Evolutionary conservation across 2,329 filamentous ascomycete species (phyloP).

Genomic region (Fusarium piperis): DNA sequence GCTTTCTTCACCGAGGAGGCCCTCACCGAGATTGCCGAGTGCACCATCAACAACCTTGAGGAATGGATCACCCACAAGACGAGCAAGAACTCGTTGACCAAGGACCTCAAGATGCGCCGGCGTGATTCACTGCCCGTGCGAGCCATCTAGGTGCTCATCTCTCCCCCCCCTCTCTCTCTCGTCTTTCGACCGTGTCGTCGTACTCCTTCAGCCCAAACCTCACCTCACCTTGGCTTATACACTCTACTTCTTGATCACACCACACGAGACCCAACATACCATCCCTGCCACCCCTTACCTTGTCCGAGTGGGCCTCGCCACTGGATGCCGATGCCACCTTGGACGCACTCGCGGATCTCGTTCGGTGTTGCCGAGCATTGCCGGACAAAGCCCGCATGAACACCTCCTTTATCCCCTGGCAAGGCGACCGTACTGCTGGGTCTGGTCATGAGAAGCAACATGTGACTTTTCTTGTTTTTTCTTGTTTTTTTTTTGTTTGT

Average conservation of each 20-base stretch:
- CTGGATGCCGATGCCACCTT: slow-evolving; percentile 21
- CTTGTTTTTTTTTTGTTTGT: background rate
- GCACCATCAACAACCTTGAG: slow-evolving; percentile 66
- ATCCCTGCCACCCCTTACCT: slow-evolving; percentile 19
- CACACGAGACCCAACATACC: background rate
- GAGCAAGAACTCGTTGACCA: slow-evolving; percentile 49
- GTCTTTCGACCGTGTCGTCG: slow-evolving; percentile 12
- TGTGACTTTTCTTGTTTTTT: background rate
- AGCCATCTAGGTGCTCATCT: slow-evolving; percentile 38
- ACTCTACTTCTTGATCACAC: slow-evolving; percentile 1
- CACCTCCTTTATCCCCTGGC: slow-evolving; percentile 30
- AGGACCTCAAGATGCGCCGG: slow-evolving; percentile 37
- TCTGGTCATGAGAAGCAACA: background rate
- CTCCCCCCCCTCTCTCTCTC: background rate
- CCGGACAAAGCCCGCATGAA: slow-evolving; percentile 34
- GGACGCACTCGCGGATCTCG: slow-evolving; percentile 22
- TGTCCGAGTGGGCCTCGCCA: slow-evolving; percentile 30
- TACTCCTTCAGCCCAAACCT: background rate
- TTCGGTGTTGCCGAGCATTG: slow-evolving; percentile 37
- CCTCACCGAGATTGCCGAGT: slow-evolving; percentile 69
- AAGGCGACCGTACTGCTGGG: slow-evolving; percentile 11
- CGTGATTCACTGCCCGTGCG: slow-evolving; percentile 46
- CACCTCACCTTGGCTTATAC: background rate
- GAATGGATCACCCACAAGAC: slow-evolving; percentile 51
- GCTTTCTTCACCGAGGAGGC: slow-evolving; percentile 76